Conservation (phyloP, 2,329 filamentous ascomycete species). For the Hymenoscyphus repandus region DNA sequence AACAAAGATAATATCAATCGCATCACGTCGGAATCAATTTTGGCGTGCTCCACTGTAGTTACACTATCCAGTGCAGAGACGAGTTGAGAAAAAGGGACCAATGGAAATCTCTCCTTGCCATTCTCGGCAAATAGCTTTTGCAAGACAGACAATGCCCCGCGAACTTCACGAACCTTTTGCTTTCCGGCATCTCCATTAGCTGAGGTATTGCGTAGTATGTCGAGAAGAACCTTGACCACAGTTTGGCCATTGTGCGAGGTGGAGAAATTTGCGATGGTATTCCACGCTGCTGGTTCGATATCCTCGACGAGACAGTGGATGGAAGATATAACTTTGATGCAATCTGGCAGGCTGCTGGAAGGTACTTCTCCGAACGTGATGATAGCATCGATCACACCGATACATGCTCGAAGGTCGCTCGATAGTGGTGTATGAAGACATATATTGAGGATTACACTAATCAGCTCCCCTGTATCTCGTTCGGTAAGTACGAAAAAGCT, state of each 20-base stretch:
- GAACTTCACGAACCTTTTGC: conserved; percentile 50
- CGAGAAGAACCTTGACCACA: conserved; percentile 60
- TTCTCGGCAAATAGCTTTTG: conserved; percentile 58
- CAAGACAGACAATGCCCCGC: conserved; percentile 58
- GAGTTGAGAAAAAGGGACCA: conserved; percentile 53
- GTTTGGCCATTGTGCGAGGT: conserved; percentile 69
- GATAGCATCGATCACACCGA: conserved; percentile 63
- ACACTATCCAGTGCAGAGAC: conserved; percentile 52
- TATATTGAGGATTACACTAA: conserved; percentile 59
- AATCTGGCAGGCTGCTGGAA: conserved; percentile 54
- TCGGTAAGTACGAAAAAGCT: conserved; percentile 66
- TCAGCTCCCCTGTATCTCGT: conserved; percentile 52
- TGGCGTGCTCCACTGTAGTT: conserved; percentile 31
- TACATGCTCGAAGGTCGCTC: conserved; percentile 61
- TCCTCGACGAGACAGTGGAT: conserved; percentile 61
- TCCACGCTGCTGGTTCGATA: conserved; percentile 62
- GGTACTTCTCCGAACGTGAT: conserved; percentile 70
- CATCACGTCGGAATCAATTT: conserved; percentile 30
- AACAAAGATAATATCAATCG: conserved; percentile 48
- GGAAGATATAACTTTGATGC: conserved; percentile 65
- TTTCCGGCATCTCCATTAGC: conserved; percentile 43
- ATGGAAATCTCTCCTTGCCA: conserved; percentile 53
- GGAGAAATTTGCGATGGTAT: conserved; percentile 64
- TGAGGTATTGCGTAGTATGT: conserved; percentile 50
- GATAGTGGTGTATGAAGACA: conserved; percentile 62